Base-by-base conservation (phyloP, 140 eudicot species). In the Erigeron philadelphicus region DNA sequence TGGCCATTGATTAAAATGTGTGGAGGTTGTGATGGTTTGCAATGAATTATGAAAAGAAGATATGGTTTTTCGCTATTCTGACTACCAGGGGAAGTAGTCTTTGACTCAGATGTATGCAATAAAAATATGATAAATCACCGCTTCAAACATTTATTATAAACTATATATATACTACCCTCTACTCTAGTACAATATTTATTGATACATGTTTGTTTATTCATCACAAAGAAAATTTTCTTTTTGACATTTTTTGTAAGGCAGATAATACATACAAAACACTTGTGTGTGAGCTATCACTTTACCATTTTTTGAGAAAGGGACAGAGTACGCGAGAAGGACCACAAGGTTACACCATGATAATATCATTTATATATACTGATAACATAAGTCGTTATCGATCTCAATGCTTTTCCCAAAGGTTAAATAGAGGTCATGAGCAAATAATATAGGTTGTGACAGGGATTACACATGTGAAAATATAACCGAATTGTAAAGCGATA, bases 381-480 rank as follows among this genome's bases (percentile, higher is more conserved):
- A 54, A 12, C 47, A 53, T 52, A 53, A 21, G 78, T 73, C 72
- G 13, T 64, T 64, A 64, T n/a, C n/a, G n/a, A n/a, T 73, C 66
- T 62, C 13, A 50, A 63, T 62, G 70, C 71, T 38, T 63, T 72
- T 46, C 6, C 67, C 25, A 49, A 72, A 72, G 58, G 63, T 61
- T 52, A 72, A 72, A 13, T 35, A 61, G 61, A 50, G 69, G 67
- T 61, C 44, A 72, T 47, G 42, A 18, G 31, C 58, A 71, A n/a
- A 71, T 61, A 21, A 72, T 72, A 17, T 61, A 23, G 31, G 44
- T 21, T 11, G 76, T 72, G 8, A 61, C 21, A 48, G 6, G 70
- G 77, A 49, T 41, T 16, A 38, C 53, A 72, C 61, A 53, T 72
- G 69, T 68, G 55, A 45, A 43, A n/a, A 57, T 12, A 70, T 61